A percentile compares a stretch with the other conserved stretches of the same genome.
Conservation (phyloP, 2,329 filamentous ascomycete genomes). For the Botryotinia narcissicola region DNA sequence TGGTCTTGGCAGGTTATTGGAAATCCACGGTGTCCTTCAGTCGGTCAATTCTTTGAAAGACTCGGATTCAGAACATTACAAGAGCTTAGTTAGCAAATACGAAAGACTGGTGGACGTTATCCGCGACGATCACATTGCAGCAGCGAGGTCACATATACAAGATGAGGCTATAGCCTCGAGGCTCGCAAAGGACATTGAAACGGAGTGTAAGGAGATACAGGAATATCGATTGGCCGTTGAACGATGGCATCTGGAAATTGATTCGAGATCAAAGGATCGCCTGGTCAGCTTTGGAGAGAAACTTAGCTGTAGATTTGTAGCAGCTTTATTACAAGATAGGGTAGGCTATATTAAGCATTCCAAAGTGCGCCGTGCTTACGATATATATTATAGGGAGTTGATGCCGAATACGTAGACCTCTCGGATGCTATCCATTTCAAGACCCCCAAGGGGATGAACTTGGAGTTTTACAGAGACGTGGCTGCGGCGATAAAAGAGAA, state of each 20-base stretch:
- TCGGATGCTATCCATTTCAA: constrained; percentile 75
- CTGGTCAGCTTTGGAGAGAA: constrained; percentile 96
- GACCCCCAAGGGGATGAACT: constrained; percentile 56
- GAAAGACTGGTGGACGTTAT: constrained; percentile 76
- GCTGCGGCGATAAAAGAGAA: constrained; percentile 60
- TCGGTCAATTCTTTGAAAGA: constrained; percentile 53
- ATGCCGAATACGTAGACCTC: constrained; percentile 87
- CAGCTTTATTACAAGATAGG: constrained; percentile 74
- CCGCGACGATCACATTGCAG: constrained; percentile 74
- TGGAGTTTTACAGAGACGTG: constrained; percentile 67
- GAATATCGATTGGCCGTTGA: constrained; percentile 67
- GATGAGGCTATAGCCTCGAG: constrained; percentile 54
- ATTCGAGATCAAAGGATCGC: constrained; percentile 75
- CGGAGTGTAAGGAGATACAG: constrained; percentile 76
- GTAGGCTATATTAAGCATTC: constrained; percentile 39
- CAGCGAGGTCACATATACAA: constrained; percentile 62
- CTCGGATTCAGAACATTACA: constrained; percentile 51
- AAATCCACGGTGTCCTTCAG: constrained; percentile 57
- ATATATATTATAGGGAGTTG: constrained; percentile 56
- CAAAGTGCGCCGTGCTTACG: constrained; percentile 12
- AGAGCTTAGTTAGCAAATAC: constrained; percentile 59
- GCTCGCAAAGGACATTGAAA: constrained; percentile 65
- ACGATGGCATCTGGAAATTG: constrained; percentile 71
- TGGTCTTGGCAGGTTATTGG: constrained; percentile 45
- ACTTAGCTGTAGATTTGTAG: constrained; percentile 89